A percentile compares a stretch with the other conserved stretches of the same genome.
phyloP scores from a whole-genome alignment of 129 eudicot species.

The Dittrichia graveolens region DNA sequence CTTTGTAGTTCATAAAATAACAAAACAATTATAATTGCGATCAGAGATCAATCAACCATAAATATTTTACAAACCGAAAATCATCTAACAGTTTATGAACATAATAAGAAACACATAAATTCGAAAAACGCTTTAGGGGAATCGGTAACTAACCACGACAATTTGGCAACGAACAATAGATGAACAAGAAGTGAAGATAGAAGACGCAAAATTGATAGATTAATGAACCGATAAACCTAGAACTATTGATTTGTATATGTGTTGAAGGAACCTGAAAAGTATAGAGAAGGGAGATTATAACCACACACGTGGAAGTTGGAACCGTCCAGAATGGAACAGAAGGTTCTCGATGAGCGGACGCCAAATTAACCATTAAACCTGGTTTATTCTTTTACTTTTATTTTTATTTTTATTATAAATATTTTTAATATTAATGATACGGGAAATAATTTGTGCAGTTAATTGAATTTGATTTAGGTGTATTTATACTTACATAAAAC shows the following conservation, averaged over 20 bases:
- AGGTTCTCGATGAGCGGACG: conserved; percentile 52
- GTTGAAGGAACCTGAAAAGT: conserved; percentile 13
- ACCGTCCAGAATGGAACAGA: conserved; percentile 19
- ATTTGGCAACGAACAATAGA: conserved; percentile 14
- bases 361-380: conserved; percentile 22
- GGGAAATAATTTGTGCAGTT: too few species aligned
- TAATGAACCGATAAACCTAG: neutral
- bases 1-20: neutral
- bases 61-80: neutral
- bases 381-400: conserved; percentile 12
- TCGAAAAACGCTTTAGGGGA: neutral
- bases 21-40: neutral
- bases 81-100: neutral
- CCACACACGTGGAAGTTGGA: conserved; percentile 35
- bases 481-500: too few species aligned
- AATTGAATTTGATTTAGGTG: too few species aligned
- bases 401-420: neutral
- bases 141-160: conserved; percentile 24
- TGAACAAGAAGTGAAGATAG: neutral
- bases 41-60: conserved; percentile 13
- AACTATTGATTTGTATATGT: neutral
- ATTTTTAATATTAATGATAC: too few species aligned
- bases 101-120: neutral
- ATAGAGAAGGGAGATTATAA: neutral
- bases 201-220: neutral